Evolutionary conservation across 129 eudicot species (phyloP).

Genomic region (Flaveria robusta): DNA sequence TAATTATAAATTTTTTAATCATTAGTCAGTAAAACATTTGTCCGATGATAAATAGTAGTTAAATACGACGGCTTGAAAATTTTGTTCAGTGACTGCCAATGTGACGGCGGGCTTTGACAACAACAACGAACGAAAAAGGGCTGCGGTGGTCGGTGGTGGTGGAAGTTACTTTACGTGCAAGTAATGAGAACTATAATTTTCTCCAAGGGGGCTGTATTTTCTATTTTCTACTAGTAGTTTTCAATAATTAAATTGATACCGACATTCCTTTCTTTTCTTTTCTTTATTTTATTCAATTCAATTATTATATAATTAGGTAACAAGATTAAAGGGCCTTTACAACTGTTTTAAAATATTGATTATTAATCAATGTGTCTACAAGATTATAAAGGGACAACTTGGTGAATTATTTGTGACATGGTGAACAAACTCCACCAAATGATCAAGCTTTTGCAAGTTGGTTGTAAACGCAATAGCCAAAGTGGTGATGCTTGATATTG

Average conservation of each 20-base stretch:
- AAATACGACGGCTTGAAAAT: neutral
- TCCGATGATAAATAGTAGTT: neutral
- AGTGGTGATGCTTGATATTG: slow-evolving; percentile 4
- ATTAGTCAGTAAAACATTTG: neutral
- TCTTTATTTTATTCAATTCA: neutral
- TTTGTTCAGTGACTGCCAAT: no score
- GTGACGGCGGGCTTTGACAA: slow-evolving; percentile 20
- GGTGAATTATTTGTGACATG: slow-evolving; percentile 19
- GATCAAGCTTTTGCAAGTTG: slow-evolving; percentile 38
- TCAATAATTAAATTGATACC: slow-evolving; percentile 19
- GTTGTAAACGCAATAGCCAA: slow-evolving; percentile 16
- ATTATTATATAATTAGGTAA: slow-evolving; percentile 13
- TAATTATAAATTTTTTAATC: neutral
- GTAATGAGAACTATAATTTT: slow-evolving; percentile 4
- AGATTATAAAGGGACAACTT: neutral
- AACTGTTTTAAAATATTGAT: neutral
- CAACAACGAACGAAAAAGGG: slow-evolving; percentile 4
- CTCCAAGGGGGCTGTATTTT: neutral
- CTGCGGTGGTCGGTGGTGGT: slow-evolving; percentile 33
- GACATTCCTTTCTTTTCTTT: slow-evolving; percentile 25
- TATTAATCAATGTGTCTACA: neutral
- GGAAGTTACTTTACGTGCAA: slow-evolving; percentile 32
- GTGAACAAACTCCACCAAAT: slow-evolving; percentile 18
- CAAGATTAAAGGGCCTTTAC: neutral
- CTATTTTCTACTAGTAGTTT: neutral